Evolutionary conservation across 306 rosid genomes (phyloP).

Genomic region (Citrullus colocynthis): DNA sequence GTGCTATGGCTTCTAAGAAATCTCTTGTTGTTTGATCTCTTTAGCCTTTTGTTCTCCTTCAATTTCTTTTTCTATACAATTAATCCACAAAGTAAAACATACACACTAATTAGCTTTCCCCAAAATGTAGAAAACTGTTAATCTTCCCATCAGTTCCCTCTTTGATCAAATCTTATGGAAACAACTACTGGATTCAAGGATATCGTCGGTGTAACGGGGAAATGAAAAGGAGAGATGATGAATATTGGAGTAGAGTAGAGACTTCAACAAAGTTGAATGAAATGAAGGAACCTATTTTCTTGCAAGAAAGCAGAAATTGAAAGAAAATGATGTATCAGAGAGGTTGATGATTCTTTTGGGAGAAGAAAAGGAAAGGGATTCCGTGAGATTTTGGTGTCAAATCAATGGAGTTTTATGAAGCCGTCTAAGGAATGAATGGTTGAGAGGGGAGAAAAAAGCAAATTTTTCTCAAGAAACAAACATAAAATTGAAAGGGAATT

Average conservation of each 20-base stretch:
- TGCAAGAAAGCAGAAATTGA: not conserved
- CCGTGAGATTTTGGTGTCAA: not conserved
- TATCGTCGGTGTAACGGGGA: not conserved
- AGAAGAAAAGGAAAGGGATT: not conserved
- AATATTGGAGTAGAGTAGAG: not conserved
- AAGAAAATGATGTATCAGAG: not conserved
- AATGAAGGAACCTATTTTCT: not conserved
- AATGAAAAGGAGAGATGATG: not conserved
- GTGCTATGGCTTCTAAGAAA: not conserved
- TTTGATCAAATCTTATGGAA: not conserved
- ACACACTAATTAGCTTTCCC: not conserved
- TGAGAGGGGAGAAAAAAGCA: not conserved
- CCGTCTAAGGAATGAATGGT: not conserved
- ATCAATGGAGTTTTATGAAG: not conserved
- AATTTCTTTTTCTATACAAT: not conserved
- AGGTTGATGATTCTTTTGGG: not conserved
- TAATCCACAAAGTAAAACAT: not conserved
- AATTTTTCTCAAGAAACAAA: not conserved
- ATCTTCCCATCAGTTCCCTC: not conserved
- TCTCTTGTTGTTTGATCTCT: not conserved
- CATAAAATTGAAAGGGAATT: not conserved
- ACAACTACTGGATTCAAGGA: not conserved
- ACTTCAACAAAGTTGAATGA: not conserved
- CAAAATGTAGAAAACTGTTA: not conserved
- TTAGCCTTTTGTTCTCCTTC: not conserved